These are phyloP conservation scores for Diversispora eburnea DNA, from an alignment of 192 early-diverging fungal genomes.

Conservation along the genomic window DNA sequence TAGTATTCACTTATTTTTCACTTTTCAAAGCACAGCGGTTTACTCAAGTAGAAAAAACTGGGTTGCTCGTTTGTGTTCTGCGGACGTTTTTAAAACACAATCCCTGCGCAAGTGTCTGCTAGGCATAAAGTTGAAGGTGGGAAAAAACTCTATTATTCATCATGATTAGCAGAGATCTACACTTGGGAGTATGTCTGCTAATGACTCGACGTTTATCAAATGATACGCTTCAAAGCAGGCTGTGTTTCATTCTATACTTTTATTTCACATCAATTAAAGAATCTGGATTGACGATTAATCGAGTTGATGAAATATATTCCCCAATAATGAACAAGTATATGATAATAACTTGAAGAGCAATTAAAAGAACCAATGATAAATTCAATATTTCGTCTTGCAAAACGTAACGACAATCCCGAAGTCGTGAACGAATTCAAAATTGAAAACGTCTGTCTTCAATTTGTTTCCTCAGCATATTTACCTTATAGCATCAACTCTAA, in stretches of 20 bases:
- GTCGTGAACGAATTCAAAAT: no score
- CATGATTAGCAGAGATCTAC: conserved; percentile 6
- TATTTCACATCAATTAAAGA: no score
- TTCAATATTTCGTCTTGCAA: no score
- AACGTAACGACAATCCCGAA: no score
- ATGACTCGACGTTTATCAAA: background rate
- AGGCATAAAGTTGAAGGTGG: conserved; percentile 1
- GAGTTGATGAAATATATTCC: no score
- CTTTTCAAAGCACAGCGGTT: conserved; percentile 21
- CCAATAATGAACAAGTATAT: no score
- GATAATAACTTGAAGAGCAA: no score
- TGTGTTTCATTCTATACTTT: background rate
- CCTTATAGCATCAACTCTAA: no score
- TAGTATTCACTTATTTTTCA: background rate
- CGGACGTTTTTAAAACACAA: conserved; percentile 30
- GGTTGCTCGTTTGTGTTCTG: conserved; percentile 30
- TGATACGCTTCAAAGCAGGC: conserved; percentile 1
- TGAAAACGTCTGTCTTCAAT: no score
- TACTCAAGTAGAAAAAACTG: conserved; percentile 30
- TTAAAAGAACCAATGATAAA: no score
- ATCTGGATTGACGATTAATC: no score
- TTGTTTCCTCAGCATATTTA: no score
- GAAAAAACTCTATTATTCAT: conserved; percentile 19
- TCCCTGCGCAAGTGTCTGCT: conserved; percentile 31
- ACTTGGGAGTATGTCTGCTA: conserved; percentile 5